A percentile compares a stretch with the other conserved stretches of the same genome.
These are phyloP conservation scores for Suillus subalutaceus DNA, from an alignment of 768 basidiomycete genomes.

Conservation along the genomic window DNA sequence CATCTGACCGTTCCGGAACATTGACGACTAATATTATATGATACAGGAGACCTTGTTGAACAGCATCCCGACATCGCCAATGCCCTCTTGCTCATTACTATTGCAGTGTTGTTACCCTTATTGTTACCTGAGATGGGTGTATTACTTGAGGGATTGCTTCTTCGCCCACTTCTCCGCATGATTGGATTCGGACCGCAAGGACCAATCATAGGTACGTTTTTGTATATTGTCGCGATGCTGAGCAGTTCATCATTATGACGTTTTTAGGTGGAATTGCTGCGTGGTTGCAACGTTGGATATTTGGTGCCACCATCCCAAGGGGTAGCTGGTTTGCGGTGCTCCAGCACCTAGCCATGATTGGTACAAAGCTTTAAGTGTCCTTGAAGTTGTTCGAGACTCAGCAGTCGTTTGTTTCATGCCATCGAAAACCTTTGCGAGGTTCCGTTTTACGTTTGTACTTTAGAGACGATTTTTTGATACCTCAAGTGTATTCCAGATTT, in stretches of 20 bases:
- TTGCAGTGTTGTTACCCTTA: not conserved
- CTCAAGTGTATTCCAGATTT: not conserved
- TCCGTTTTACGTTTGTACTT: not conserved
- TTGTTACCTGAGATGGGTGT: constrained; percentile 11
- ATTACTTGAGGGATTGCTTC: constrained; percentile 33
- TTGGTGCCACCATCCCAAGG: not conserved
- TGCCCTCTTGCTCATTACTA: constrained; percentile 25
- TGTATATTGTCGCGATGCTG: not conserved
- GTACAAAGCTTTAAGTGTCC: not conserved
- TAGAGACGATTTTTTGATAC: not conserved
- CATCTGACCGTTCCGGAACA: not conserved
- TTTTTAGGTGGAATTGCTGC: constrained; percentile 4
- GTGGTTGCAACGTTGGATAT: not conserved
- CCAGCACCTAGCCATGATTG: constrained; percentile 2
- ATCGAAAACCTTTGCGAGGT: not conserved
- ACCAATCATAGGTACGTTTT: constrained; percentile 33
- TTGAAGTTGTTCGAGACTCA: not conserved
- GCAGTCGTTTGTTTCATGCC: not conserved
- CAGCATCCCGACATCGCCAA: constrained; percentile 37
- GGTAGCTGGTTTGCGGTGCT: not conserved
- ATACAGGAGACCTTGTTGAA: constrained; percentile 40
- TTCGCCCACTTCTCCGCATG: constrained; percentile 33
- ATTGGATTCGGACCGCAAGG: constrained; percentile 41
- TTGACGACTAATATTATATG: not conserved
- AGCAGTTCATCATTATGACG: not conserved